Percentiles rank a stretch among this genome's conserved stretches.
Evolutionary conservation across 2,329 filamentous ascomycete species (phyloP).

Genomic region (Laburnicola sp.): DNA sequence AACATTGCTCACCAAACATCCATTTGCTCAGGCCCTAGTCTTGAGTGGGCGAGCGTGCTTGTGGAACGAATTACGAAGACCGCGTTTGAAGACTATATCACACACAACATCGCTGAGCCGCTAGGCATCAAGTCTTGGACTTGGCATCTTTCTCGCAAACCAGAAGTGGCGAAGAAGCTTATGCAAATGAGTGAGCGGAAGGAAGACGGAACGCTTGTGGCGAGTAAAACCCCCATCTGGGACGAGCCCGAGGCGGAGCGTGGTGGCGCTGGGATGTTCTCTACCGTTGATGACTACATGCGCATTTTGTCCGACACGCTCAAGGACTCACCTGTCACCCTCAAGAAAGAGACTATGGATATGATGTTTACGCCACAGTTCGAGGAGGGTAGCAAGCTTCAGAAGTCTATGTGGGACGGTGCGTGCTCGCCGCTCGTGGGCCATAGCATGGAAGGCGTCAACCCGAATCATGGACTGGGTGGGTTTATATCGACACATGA

Average conservation of each 20-base stretch:
- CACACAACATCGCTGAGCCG: conserved; percentile 49
- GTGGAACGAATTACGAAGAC: conserved; percentile 48
- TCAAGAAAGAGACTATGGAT: conserved; percentile 23
- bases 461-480: conserved; percentile 20
- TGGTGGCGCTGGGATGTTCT: conserved; percentile 28
- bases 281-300: conserved; percentile 27
- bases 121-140: conserved; percentile 41
- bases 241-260: conserved; percentile 18
- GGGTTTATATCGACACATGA: conserved; percentile 24
- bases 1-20: neutral
- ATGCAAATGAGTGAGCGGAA: conserved; percentile 22
- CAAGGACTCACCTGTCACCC: conserved; percentile 19
- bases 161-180: conserved; percentile 19
- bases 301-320: conserved; percentile 27
- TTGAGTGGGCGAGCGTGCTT: conserved; percentile 55
- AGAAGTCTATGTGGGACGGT: conserved; percentile 1
- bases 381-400: conserved; percentile 18
- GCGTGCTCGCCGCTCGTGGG: neutral
- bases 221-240: conserved; percentile 16
- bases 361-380: conserved; percentile 31
- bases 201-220: conserved; percentile 21
- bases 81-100: conserved; percentile 48
- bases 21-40: conserved; percentile 30
- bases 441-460: neutral
- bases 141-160: conserved; percentile 23